phyloP scores from a whole-genome alignment of 495 filamentous ascomycete species.

The Usnea hakonensis region DNA sequence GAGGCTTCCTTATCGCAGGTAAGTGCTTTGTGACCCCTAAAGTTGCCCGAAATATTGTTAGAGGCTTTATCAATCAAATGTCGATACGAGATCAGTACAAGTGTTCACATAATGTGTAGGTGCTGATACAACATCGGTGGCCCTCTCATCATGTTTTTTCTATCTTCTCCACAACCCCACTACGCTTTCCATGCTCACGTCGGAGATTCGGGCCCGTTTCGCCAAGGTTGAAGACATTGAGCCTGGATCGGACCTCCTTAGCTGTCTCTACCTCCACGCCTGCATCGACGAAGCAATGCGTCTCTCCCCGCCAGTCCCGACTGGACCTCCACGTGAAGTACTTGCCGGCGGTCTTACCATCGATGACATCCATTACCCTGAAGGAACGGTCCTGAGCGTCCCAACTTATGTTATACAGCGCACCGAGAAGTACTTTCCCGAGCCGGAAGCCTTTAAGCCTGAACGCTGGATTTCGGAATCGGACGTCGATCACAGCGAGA shows the following conservation, averaged over 20 bases:
- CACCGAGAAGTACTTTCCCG: conserved; percentile 32
- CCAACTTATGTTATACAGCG: conserved; percentile 24
- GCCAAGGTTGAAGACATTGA: conserved; percentile 34
- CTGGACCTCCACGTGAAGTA: conserved; percentile 31
- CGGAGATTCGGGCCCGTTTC: conserved; percentile 47
- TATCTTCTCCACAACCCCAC: conserved; percentile 47
- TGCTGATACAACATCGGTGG: conserved; percentile 48
- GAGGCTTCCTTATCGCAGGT: too few relatives aligned
- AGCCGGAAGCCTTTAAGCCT: conserved; percentile 44
- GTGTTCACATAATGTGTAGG: conserved; percentile 34
- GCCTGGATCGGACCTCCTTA: conserved; percentile 39
- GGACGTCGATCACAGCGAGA: conserved; percentile 5
- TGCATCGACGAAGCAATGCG: conserved; percentile 43
- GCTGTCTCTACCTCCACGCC: conserved; percentile 37
- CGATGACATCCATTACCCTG: conserved; percentile 35
- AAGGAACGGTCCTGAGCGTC: conserved; percentile 15
- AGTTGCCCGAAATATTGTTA: too few relatives aligned
- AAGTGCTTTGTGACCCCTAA: conserved; percentile 10
- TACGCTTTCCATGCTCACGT: conserved; percentile 42
- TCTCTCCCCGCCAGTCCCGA: conserved; percentile 35
- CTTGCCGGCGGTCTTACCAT: conserved; percentile 35
- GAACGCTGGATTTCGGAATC: conserved; percentile 45
- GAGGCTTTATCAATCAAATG: too few relatives aligned
- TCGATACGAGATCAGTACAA: neutral
- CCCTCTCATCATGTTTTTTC: conserved; percentile 46